phyloP scores from a whole-genome alignment of 2,329 filamentous ascomycete species.

The Pyrenophora seminiperda region DNA sequence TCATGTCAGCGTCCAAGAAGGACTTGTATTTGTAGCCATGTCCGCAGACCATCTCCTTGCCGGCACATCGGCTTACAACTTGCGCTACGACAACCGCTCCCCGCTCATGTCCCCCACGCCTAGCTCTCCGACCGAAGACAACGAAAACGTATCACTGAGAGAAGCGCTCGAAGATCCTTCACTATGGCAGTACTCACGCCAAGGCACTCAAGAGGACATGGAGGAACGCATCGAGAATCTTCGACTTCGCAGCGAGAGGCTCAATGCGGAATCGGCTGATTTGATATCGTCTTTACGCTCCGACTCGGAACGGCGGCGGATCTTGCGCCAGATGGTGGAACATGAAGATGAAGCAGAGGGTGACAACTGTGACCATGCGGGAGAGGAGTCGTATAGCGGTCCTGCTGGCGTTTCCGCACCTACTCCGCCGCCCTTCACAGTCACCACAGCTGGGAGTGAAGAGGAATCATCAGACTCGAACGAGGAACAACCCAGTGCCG shows the following conservation, averaged over 20 bases:
- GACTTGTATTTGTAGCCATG: constrained; percentile 92
- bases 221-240: constrained; percentile 37
- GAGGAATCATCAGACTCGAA: constrained; percentile 43
- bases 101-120: constrained; percentile 35
- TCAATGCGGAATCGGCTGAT: constrained; percentile 15
- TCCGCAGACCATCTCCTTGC: constrained; percentile 74
- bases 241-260: constrained; percentile 23
- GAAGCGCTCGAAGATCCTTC: constrained; percentile 45
- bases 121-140: constrained; percentile 28
- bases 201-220: constrained; percentile 31
- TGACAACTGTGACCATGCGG: constrained; percentile 41
- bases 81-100: constrained; percentile 58
- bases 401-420: constrained; percentile 41
- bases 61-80: constrained; percentile 75
- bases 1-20: constrained; percentile 75
- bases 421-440: constrained; percentile 49
- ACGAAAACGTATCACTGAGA: constrained; percentile 40
- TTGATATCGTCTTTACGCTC: constrained; percentile 18
- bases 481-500: constrained; percentile 46
- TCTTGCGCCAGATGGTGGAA: constrained; percentile 21
- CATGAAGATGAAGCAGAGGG: constrained; percentile 29
- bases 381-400: constrained; percentile 25
- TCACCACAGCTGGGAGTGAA: constrained; percentile 45
- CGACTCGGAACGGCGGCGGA: constrained; percentile 16
- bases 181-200: constrained; percentile 39